Evolutionary conservation across 2,329 filamentous ascomycete species (phyloP).

Genomic region (Neopestalotiopsis rosae): DNA sequence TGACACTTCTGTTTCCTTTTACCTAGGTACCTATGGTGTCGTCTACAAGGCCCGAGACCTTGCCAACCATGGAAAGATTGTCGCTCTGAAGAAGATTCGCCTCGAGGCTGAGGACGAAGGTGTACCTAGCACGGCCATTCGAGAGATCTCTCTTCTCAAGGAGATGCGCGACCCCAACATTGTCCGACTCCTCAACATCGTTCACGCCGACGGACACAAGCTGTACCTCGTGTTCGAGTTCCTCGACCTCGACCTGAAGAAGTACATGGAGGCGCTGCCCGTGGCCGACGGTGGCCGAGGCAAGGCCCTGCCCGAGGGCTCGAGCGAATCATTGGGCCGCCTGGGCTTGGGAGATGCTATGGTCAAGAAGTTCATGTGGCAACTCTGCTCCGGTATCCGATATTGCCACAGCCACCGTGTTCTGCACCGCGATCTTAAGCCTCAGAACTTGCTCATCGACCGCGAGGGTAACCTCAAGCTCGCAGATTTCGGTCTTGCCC

Average conservation of each 20-base stretch:
- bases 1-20: neutral
- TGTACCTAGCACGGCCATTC: slow-evolving; percentile 89
- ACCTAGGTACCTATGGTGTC: slow-evolving; percentile 86
- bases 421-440: slow-evolving; percentile 87
- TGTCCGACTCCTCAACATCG: slow-evolving; percentile 86
- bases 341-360: slow-evolving; percentile 79
- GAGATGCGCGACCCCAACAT: slow-evolving; percentile 95
- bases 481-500: slow-evolving; percentile 87
- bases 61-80: slow-evolving; percentile 80
- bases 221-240: slow-evolving; percentile 93
- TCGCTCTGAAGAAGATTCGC: slow-evolving; percentile 93
- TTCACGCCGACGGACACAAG: slow-evolving; percentile 93
- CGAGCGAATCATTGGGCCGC: slow-evolving; percentile 65
- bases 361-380: slow-evolving; percentile 92
- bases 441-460: slow-evolving; percentile 88
- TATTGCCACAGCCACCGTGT: slow-evolving; percentile 92
- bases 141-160: slow-evolving; percentile 92
- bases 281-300: slow-evolving; percentile 84
- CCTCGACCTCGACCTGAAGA: slow-evolving; percentile 90
- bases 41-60: slow-evolving; percentile 95
- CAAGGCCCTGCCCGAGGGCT: slow-evolving; percentile 82
- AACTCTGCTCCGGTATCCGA: slow-evolving; percentile 81
- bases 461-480: slow-evolving; percentile 87
- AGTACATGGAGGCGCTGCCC: slow-evolving; percentile 92
- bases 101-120: slow-evolving; percentile 95